phyloP scores from a whole-genome alignment of 148 eudicot genomes.

The Polygonum maritimum region DNA sequence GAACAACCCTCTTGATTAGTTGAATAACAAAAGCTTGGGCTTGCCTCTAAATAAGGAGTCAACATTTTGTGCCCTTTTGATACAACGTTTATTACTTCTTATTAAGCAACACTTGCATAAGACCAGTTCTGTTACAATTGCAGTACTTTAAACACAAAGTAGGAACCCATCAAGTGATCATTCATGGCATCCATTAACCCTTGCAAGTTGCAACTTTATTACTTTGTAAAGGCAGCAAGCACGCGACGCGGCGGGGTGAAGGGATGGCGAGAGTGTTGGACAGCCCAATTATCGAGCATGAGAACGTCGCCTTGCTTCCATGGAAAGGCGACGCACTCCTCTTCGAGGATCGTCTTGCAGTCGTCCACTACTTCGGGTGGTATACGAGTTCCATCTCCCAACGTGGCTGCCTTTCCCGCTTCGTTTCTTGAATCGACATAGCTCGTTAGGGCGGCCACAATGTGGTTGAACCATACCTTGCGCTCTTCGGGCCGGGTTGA shows the following conservation, averaged over 20 bases:
- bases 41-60: no score
- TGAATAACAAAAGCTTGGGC: neutral
- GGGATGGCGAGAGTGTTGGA: conserved; percentile 5
- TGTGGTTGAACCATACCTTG: conserved; percentile 5
- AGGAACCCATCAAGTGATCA: neutral
- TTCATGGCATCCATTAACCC: neutral
- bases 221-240: neutral
- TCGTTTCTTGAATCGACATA: neutral
- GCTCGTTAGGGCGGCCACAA: neutral
- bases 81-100: no score
- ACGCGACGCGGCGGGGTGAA: neutral
- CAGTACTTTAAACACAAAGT: neutral
- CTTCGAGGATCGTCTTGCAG: conserved; percentile 2
- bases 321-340: neutral
- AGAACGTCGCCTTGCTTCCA: conserved; percentile 8
- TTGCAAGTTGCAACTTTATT: neutral
- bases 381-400: neutral
- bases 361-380: conserved; percentile 2
- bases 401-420: neutral
- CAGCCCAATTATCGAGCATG: conserved; percentile 3
- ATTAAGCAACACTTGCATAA: neutral
- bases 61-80: no score
- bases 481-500: neutral
- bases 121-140: neutral
- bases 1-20: neutral